Evolutionary conservation across 2,329 filamentous ascomycete genomes (phyloP), one percentile per base, ranked within the genome.

Genomic region (Ascochyta lentis): DNA sequence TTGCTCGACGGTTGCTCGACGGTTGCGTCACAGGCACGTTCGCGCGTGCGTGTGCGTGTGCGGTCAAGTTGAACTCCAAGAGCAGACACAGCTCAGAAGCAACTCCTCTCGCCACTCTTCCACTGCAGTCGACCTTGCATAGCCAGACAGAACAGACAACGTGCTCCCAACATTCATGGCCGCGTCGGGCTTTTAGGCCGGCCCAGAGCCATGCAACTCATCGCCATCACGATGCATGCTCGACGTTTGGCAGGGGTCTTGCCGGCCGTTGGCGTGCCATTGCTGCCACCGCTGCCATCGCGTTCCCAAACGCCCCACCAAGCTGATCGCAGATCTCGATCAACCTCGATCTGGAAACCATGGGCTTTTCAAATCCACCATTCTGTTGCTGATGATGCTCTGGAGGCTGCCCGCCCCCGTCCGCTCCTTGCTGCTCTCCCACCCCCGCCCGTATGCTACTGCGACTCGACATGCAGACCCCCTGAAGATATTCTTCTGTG

Each of bases 401-500:
- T 67, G 62, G 65, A 64, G 61, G 61, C 67, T 67, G 40, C 63
- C 57, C 16, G 54, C 48, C 49, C 44, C 65, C 26, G 54, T 69
- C 53, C 69, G 64, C 62, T 65, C 63, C 9, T 54, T 67, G 23
- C 5, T 58, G 4, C 26, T 49, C 7, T 15, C 55, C 13, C 16
- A 49, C 53, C 19, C 12, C 3, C 6, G n/a, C 2, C 19, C 42
- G 1, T 23, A 26, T 4, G 22, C 39, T 1, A 7, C 19, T 26
- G 49, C 56, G n/a, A 10, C 49, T 13, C 40, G 29, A 15, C 24
- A 16, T 15, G 22, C 56, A 12, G 70, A 81, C 15, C 90, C 91
- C 3, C 81, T 99, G 29, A 84, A 88, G 31, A 92, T 99, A 49
- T 83, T 99, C 4, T 99, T 97, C 77, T 98, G 93, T 77, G 95